Conservation (phyloP, 352 stramenopile species). For the Pythium dissotocum region DNA sequence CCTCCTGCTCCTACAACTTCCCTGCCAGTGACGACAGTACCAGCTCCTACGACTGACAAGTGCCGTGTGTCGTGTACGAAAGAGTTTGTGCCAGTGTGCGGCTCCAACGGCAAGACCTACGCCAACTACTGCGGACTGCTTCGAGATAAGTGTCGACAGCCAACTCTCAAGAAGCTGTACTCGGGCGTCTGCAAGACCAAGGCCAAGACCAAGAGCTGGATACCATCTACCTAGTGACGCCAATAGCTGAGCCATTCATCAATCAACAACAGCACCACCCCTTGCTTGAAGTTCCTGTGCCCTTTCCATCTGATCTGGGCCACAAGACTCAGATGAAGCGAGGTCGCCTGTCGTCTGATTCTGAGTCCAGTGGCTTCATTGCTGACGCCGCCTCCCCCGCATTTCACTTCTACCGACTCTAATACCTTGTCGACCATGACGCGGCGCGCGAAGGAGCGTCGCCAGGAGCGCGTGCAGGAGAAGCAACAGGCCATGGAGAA, state of each 20-base stretch:
- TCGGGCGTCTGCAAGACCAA: not conserved
- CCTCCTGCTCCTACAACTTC: not conserved
- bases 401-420: not conserved
- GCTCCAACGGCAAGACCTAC: constrained; percentile 28
- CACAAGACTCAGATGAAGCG: not conserved
- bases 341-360: constrained; percentile 4
- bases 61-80: constrained; percentile 19
- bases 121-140: constrained; percentile 21
- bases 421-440: constrained; percentile 42
- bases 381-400: constrained; percentile 2
- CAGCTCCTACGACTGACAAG: not conserved
- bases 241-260: not conserved
- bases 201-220: not conserved
- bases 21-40: not conserved
- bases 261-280: not conserved
- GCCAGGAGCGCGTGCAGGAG: constrained; percentile 57
- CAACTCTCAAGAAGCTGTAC: not conserved
- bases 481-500: constrained; percentile 53
- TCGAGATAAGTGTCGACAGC: constrained; percentile 12
- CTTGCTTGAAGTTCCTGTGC: not conserved
- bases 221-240: not conserved
- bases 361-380: constrained; percentile 7
- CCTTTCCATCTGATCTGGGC: not conserved
- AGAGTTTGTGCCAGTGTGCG: constrained; percentile 15
- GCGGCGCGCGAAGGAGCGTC: constrained; percentile 72